Percentiles rank a stretch among this genome's conserved stretches.
Evolutionary conservation across 2,329 filamentous ascomycete species (phyloP).

Genomic region (Monilinia polystroma): DNA sequence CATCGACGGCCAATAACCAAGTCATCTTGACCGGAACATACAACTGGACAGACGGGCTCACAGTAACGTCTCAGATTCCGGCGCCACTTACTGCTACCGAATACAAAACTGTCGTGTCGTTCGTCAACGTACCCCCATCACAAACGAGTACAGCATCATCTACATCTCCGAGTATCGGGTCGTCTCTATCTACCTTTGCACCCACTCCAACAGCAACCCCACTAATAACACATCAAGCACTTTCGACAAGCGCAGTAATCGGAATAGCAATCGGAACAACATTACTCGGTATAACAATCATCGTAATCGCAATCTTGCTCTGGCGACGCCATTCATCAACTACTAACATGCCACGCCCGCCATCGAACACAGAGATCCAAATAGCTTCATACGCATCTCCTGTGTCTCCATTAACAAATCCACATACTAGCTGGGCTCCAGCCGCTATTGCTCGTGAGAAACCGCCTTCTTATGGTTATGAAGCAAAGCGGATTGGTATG

Average conservation of each 20-base stretch:
- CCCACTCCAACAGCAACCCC: not conserved
- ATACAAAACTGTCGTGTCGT: not conserved
- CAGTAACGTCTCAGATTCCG: too few relatives aligned
- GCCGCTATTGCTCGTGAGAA: not conserved
- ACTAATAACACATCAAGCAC: not conserved
- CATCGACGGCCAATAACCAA: not conserved
- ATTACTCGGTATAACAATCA: not conserved
- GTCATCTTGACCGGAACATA: not conserved
- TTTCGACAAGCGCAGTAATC: not conserved
- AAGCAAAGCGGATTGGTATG: not conserved
- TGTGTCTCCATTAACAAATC: not conserved
- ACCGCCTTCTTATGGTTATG: not conserved
- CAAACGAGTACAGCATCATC: not conserved
- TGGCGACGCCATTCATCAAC: not conserved
- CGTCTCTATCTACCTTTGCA: not conserved
- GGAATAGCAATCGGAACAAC: not conserved
- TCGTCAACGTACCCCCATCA: not conserved
- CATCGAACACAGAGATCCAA: slow-evolving; percentile 1
- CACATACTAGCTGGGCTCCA: not conserved
- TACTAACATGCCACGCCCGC: not conserved
- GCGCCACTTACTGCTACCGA: not conserved
- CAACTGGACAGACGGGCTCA: not conserved
- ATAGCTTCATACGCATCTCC: slow-evolving; percentile 1
- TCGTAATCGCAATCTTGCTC: not conserved
- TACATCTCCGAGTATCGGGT: not conserved